Conservation (phyloP, 73 alveolate genomes). For the Tetrahymena borealis region DNA sequence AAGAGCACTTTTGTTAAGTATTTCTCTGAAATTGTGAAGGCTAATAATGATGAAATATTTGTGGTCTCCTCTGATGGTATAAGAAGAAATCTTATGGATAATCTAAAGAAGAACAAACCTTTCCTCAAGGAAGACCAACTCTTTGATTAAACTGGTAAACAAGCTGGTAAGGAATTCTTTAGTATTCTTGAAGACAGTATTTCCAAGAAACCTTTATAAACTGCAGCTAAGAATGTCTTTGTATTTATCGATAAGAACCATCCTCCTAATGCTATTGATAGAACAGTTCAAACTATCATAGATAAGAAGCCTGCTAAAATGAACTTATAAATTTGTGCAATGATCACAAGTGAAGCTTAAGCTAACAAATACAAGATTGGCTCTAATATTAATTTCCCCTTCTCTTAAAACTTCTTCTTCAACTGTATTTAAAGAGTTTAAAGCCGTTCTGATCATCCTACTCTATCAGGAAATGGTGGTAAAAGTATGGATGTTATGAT, state of each 20-base stretch:
- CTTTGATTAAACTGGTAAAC: conserved; percentile 56
- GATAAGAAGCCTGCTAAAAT: conserved; percentile 14
- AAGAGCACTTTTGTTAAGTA: conserved; percentile 60
- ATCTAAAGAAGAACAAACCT: conserved; percentile 48
- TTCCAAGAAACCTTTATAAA: conserved; percentile 41
- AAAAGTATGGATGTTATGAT: neutral
- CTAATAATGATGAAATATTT: conserved; percentile 2
- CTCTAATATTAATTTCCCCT: neutral
- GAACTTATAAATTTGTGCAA: neutral
- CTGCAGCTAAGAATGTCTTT: conserved; percentile 15
- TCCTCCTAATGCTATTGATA: conserved; percentile 73
- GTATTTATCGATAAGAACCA: conserved; percentile 80
- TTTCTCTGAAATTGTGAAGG: conserved; percentile 49
- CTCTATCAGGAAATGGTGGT: conserved; percentile 14
- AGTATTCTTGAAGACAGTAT: conserved; percentile 34
- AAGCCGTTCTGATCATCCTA: conserved; percentile 40
- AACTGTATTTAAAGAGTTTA: conserved; percentile 42
- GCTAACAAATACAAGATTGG: neutral
- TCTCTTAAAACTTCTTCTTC: neutral
- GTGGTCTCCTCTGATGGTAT: conserved; percentile 51
- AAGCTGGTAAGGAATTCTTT: conserved; percentile 54
- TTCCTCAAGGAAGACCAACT: conserved; percentile 59
- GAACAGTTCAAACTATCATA: conserved; percentile 50
- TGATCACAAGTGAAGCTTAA: neutral
- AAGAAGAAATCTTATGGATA: conserved; percentile 59